Percentiles rank a stretch among this genome's conserved stretches.
Evolutionary conservation across 2,329 filamentous ascomycete species (phyloP).

Genomic region (Cadophora luteo-olivacea): DNA sequence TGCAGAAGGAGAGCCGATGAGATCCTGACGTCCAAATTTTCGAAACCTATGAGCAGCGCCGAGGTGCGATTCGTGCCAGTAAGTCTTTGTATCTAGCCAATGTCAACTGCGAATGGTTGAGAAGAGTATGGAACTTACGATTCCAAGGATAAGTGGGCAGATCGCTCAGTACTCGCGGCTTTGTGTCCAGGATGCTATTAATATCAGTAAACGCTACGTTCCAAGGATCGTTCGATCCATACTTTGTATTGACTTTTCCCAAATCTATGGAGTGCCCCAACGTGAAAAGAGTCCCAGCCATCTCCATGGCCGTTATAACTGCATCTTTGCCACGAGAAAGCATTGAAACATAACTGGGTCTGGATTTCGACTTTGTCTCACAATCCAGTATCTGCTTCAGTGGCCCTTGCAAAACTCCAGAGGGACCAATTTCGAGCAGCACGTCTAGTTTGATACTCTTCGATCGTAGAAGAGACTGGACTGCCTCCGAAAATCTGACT

Average conservation of each 20-base stretch:
- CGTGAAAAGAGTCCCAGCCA: conserved; percentile 15
- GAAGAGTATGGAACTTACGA: conserved; percentile 50
- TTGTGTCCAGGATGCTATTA: conserved; percentile 18
- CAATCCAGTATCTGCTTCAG: conserved; percentile 39
- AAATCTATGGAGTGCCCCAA: conserved; percentile 7
- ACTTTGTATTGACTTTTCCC: conserved; percentile 5
- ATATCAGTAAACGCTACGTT: conserved; percentile 48
- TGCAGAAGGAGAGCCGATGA: conserved; percentile 51
- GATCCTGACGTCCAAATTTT: conserved; percentile 54
- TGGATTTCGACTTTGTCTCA: conserved; percentile 48
- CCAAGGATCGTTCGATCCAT: background rate
- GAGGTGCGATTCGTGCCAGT: conserved; percentile 55
- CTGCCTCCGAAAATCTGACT: conserved; percentile 47
- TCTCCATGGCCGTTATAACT: background rate
- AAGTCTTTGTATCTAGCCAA: conserved; percentile 17
- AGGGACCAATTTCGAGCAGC: conserved; percentile 36
- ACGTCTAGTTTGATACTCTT: conserved; percentile 30
- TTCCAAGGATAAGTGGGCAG: conserved; percentile 63
- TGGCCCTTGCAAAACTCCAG: conserved; percentile 45
- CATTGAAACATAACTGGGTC: conserved; percentile 15
- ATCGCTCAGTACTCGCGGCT: conserved; percentile 22
- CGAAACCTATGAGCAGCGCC: conserved; percentile 47
- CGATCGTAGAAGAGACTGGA: background rate
- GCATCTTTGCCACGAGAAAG: conserved; percentile 18
- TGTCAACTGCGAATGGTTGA: background rate